Evolutionary conservation across 345 rosid genomes (phyloP).

Genomic region (Eucalyptus marginata): DNA sequence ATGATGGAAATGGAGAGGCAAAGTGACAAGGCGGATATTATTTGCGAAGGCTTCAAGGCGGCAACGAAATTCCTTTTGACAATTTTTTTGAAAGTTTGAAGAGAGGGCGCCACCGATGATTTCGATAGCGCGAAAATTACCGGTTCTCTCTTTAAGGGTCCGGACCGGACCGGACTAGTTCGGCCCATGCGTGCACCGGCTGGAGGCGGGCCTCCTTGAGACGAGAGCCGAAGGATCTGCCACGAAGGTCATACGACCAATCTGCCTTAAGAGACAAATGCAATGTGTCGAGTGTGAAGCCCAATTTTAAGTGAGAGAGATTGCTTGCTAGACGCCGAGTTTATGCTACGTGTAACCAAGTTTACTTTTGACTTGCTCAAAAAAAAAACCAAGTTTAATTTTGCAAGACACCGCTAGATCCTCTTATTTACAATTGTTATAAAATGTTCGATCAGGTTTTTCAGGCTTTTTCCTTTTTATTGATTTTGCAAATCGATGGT

Average conservation of each 20-base stretch:
- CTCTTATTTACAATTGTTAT: background rate
- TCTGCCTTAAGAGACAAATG: background rate
- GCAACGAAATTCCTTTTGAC: background rate
- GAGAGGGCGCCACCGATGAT: background rate
- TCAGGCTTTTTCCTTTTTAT: background rate
- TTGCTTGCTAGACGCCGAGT: background rate
- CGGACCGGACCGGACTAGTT: background rate
- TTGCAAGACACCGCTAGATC: background rate
- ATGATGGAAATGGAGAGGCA: background rate
- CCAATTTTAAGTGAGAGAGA: background rate
- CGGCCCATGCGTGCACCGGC: background rate
- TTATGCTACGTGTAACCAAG: background rate
- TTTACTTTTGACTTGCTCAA: background rate
- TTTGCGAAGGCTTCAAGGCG: background rate
- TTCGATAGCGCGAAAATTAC: background rate
- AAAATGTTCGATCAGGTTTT: background rate
- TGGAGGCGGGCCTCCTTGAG: background rate
- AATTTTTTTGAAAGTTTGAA: background rate
- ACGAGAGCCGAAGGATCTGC: background rate
- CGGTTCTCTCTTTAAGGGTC: background rate
- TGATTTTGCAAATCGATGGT: background rate
- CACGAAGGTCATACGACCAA: background rate
- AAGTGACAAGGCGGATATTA: background rate
- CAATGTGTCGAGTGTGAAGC: background rate
- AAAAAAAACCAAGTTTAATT: background rate